phyloP scores from a whole-genome alignment of 73 alveolate species.

The Tetrahymena borealis region DNA sequence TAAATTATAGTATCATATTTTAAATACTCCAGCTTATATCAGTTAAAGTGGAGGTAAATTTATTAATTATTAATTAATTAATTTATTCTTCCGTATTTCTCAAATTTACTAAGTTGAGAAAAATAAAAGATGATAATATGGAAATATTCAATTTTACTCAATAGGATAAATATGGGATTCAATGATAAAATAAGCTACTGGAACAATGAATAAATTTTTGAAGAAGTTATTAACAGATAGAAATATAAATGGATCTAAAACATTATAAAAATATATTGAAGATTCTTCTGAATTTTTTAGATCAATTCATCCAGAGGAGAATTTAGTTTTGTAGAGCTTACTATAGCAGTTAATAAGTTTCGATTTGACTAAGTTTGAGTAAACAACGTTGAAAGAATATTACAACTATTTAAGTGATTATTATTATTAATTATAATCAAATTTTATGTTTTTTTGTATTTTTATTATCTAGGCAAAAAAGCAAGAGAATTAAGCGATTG shows the following conservation, averaged over 20 bases:
- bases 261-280: not conserved
- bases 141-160: not conserved
- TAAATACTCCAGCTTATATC: not conserved
- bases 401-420: not conserved
- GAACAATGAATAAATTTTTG: not conserved
- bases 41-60: not conserved
- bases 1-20: not conserved
- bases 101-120: too few species aligned
- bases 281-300: not conserved
- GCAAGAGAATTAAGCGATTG: not conserved
- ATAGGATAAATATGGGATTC: not conserved
- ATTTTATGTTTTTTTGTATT: not conserved
- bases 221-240: not conserved
- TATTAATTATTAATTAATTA: too few species aligned
- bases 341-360: not conserved
- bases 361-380: not conserved
- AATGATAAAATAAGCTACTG: not conserved
- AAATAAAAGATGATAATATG: too few species aligned
- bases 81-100: too few species aligned
- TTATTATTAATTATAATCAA: not conserved
- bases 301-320: not conserved
- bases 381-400: not conserved
- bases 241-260: not conserved
- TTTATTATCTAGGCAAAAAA: not conserved
- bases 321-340: not conserved